phyloP scores from a whole-genome alignment of 148 eudicot genomes.

The Heliamphora exappendiculata region DNA sequence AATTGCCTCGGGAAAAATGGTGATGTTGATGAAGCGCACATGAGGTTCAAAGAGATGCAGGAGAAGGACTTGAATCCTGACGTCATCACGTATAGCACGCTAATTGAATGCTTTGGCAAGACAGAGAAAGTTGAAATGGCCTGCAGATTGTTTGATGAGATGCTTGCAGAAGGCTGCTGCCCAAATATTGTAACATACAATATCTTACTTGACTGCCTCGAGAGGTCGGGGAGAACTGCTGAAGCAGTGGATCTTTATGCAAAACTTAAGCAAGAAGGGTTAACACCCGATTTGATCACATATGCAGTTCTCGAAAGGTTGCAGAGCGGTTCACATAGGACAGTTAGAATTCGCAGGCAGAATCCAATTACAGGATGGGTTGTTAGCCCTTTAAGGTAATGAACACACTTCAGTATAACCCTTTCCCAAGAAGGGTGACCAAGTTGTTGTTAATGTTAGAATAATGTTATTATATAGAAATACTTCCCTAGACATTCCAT shows the following conservation, averaged over 20 bases:
- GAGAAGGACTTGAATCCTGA: conserved; percentile 87
- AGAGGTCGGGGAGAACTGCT: conserved; percentile 70
- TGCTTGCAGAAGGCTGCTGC: conserved; percentile 73
- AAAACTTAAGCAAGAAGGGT: conserved; percentile 73
- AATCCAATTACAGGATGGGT: conserved; percentile 91
- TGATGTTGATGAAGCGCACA: conserved; percentile 86
- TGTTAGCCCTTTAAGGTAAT: conserved; percentile 80
- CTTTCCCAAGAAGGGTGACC: not conserved
- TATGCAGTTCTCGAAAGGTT: conserved; percentile 71
- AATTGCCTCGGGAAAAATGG: conserved; percentile 92
- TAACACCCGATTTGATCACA: conserved; percentile 79
- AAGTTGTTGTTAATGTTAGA: not conserved
- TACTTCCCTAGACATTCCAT: not conserved
- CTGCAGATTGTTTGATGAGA: conserved; percentile 69
- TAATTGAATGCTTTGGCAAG: conserved; percentile 95
- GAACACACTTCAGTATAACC: not conserved
- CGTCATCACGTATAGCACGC: conserved; percentile 84
- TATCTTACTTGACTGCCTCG: conserved; percentile 80
- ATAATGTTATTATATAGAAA: not conserved
- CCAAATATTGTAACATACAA: conserved; percentile 91
- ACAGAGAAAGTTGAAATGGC: conserved; percentile 90
- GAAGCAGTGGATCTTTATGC: conserved; percentile 88
- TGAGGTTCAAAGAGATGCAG: conserved; percentile 88
- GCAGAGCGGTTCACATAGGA: conserved; percentile 60
- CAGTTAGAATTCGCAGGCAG: conserved; percentile 53